Conservation (phyloP, 1,139 yeast genomes). For the Lodderomyces jiufengensis region DNA sequence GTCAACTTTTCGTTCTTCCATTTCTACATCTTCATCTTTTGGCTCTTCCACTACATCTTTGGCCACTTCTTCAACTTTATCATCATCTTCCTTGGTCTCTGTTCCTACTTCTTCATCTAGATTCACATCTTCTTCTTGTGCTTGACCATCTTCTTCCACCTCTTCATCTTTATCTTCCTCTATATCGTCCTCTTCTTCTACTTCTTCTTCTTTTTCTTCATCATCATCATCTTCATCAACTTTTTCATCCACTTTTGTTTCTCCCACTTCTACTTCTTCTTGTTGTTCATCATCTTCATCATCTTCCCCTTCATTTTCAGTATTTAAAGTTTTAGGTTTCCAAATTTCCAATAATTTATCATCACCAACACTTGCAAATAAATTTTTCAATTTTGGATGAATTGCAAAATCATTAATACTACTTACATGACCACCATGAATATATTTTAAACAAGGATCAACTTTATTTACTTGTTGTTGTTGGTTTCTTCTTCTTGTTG, state of each 20-base stretch:
- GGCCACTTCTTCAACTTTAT: background rate
- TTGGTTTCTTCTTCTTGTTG: slow-evolving; percentile 18
- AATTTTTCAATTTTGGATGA: slow-evolving; percentile 42
- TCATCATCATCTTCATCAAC: too few relatives aligned
- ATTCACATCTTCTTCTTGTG: background rate
- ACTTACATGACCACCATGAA: slow-evolving; percentile 60
- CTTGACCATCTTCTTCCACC: background rate
- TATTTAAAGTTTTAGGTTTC: slow-evolving; percentile 45
- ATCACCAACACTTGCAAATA: slow-evolving; percentile 49
- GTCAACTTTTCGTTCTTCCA: background rate
- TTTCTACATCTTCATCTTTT: background rate
- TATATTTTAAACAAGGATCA: slow-evolving; percentile 59
- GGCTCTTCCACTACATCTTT: background rate
- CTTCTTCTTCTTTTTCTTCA: background rate
- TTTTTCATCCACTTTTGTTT: background rate
- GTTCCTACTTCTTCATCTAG: background rate
- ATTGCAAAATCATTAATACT: slow-evolving; percentile 49
- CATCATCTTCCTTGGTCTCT: background rate
- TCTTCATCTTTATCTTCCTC: slow-evolving; percentile 1
- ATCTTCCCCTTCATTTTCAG: slow-evolving; percentile 42
- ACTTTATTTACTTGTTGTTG: slow-evolving; percentile 18
- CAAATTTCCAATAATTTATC: slow-evolving; percentile 53
- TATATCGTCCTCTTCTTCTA: background rate
- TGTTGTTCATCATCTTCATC: slow-evolving; percentile 26
- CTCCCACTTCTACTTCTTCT: slow-evolving; percentile 16